Base-by-base conservation (phyloP, 768 basidiomycete species). In the Russula sp. region DNA sequence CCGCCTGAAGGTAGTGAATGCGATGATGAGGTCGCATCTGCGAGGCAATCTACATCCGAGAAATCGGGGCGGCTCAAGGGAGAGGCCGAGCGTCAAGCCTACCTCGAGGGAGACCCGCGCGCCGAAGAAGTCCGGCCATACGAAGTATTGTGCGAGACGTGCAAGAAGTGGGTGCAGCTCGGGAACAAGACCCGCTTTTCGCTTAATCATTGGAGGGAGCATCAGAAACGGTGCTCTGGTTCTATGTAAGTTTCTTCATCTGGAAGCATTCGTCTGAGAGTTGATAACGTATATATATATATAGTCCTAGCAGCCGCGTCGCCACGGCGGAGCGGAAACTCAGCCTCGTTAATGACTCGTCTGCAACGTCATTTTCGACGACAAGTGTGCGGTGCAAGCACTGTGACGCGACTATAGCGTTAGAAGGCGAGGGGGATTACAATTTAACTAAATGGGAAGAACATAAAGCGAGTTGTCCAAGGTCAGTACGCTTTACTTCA, bases 251-350 rank as follows among this genome's bases (percentile, higher is more conserved):
- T 42, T n/a, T 51, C 6, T 32, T 61, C 20, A 35, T 50, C 56
- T 54, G 69, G 57, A 69, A 63, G 50, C 55, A 66, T 66, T 35
- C 40, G 20, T 52, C 47, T 44, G 34, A n/a, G 20, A 5, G 5
- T 49, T 48, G 31, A 20, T 27, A 27, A 55, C 64, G 53, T 54
- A 27, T 39, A 31, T 66, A 53, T 55, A 32, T 40, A 34, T 56
- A 64, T 56, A 84, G 83, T 55, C 85, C 84, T 6, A 80, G 79
- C 66, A 81, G 80, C 60, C 80, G 84, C 35, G 82, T 87, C 42
- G 82, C 84, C 8, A 79, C 82, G 18, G 81, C 84, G 16, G 83
- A 87, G 66, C 78, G 87, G 61, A 85, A 83, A 73, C 72, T 88
- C 40, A 73, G 75, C 57, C 73, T 89, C 62, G 77, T 87, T 37